Evolutionary conservation across 177 flowering plant genomes (phyloP).

Genomic region (Vitis hybrid): DNA sequence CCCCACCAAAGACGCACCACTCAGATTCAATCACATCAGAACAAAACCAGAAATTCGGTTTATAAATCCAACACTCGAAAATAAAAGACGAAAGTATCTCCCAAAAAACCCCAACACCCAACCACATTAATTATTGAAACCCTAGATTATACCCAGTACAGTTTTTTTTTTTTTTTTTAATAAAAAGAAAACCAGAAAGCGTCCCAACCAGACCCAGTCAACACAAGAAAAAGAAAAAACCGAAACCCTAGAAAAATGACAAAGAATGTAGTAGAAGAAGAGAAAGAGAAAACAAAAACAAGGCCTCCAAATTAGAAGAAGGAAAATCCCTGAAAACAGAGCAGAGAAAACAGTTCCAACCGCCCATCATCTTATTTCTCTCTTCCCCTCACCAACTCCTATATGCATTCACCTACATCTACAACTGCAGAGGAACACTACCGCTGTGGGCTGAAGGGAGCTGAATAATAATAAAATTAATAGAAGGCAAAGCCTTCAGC

Average conservation of each 20-base stretch:
- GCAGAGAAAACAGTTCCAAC: not conserved
- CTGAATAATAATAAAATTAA: too few relatives aligned
- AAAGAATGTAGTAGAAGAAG: not conserved
- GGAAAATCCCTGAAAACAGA: not conserved
- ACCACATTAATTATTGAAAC: too few relatives aligned
- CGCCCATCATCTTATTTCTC: not conserved
- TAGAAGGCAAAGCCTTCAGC: too few relatives aligned
- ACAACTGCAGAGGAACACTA: too few relatives aligned
- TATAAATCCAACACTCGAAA: not conserved
- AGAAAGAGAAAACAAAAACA: not conserved
- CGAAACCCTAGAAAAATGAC: not conserved
- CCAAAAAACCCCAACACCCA: not conserved
- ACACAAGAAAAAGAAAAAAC: not conserved
- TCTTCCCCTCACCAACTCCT: not conserved
- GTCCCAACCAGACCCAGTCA: not conserved
- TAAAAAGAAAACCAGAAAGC: not conserved
- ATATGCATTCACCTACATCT: not conserved
- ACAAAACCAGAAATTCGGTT: not conserved
- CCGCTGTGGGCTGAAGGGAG: too few relatives aligned
- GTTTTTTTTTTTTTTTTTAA: too few relatives aligned
- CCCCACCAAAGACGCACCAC: slow-evolving; percentile 18
- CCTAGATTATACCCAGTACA: not conserved
- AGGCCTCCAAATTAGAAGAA: not conserved
- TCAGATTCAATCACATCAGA: slow-evolving; percentile 14
- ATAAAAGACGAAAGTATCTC: not conserved